These are phyloP conservation scores for Dispira simplex DNA, from an alignment of 192 early-diverging fungal species.

Conservation along the genomic window DNA sequence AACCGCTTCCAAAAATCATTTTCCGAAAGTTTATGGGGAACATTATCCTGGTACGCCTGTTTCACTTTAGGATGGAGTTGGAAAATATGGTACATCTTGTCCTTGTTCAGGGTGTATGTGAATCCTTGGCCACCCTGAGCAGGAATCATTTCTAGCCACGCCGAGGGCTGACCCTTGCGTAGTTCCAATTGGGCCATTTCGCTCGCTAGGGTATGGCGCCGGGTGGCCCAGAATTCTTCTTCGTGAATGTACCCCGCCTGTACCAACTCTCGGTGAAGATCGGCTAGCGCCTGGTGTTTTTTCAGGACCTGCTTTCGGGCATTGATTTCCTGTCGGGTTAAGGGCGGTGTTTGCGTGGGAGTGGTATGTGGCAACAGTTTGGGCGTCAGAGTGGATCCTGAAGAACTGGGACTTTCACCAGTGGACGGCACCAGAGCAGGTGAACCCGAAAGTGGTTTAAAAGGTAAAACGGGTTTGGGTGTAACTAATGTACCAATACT, in stretches of 20 bases:
- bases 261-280: constrained; percentile 66
- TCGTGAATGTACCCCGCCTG: constrained; percentile 58
- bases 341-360: constrained; percentile 24
- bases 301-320: constrained; percentile 43
- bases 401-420: constrained; percentile 12
- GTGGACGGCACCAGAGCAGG: constrained; percentile 8
- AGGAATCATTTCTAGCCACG: constrained; percentile 47
- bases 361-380: constrained; percentile 15
- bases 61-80: constrained; percentile 81
- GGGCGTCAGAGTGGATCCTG: constrained; percentile 23
- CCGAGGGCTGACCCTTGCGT: constrained; percentile 66
- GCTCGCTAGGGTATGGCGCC: constrained; percentile 53
- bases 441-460: constrained; percentile 5
- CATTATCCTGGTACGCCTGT: constrained; percentile 63
- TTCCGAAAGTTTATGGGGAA: constrained; percentile 61
- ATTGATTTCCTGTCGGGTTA: constrained; percentile 31
- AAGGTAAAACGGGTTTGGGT: constrained; percentile 3
- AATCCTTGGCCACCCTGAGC: constrained; percentile 53
- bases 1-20: constrained; percentile 82
- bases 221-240: constrained; percentile 87
- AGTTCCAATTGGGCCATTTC: constrained; percentile 50
- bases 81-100: constrained; percentile 78
- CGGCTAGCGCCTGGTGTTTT: constrained; percentile 45
- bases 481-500: constrained; percentile 2
- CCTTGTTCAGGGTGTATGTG: constrained; percentile 77